A percentile compares a stretch with the other conserved stretches of the same genome.
phyloP scores from a whole-genome alignment of 306 rosid species.

The Cucurbita moschata region DNA sequence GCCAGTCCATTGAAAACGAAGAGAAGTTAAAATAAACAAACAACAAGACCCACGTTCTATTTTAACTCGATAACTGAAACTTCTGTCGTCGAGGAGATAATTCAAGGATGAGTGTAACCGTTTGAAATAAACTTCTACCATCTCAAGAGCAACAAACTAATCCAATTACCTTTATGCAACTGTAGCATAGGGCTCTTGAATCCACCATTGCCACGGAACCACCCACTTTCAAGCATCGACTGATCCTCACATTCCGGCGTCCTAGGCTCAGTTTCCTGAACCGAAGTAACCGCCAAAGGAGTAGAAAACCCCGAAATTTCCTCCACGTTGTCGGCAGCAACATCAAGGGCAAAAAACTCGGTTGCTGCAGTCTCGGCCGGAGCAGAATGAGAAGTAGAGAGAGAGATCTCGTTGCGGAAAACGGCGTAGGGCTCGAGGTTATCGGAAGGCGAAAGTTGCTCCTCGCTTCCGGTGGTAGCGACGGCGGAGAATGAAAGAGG shows the following conservation, averaged over 20 bases:
- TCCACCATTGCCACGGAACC: constrained; percentile 68
- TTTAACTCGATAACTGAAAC: too few species aligned
- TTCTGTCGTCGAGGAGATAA: too few species aligned
- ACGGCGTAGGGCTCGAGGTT: constrained; percentile 36
- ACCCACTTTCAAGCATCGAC: constrained; percentile 58
- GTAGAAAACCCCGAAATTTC: constrained; percentile 5
- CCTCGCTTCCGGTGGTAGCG: neutral
- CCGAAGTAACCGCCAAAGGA: neutral
- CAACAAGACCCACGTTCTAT: too few species aligned
- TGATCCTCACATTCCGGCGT: constrained; percentile 34
- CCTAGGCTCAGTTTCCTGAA: constrained; percentile 20
- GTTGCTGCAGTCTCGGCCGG: constrained; percentile 18
- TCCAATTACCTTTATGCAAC: constrained; percentile 69
- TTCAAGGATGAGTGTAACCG: neutral
- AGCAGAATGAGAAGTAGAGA: constrained; percentile 24
- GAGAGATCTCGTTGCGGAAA: constrained; percentile 58
- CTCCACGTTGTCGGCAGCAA: constrained; percentile 20
- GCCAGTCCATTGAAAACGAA: neutral
- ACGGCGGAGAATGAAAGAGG: constrained; percentile 27
- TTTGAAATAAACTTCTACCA: neutral
- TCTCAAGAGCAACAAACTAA: neutral
- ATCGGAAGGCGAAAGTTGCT: constrained; percentile 19
- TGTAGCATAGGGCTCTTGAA: constrained; percentile 89
- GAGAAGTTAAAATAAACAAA: neutral
- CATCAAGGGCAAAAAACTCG: constrained; percentile 71